Evolutionary conservation across 192 early-diverging fungal species (phyloP).

Genomic region (Mortierella hygrophila): DNA sequence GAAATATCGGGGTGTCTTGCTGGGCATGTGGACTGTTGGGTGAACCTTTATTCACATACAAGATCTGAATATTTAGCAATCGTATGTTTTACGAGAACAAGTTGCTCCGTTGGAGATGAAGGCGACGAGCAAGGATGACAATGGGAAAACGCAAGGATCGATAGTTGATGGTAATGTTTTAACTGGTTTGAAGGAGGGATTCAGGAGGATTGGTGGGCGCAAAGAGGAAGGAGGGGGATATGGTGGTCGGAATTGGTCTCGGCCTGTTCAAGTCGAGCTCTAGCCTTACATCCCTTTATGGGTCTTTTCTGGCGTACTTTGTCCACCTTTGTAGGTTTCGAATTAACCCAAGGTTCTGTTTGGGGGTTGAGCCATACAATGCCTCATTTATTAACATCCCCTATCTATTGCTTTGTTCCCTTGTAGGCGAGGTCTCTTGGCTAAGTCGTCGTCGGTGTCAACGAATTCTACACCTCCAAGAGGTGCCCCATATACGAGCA

Average conservation of each 20-base stretch:
- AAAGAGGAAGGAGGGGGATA: background rate
- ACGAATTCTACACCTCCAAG: constrained; percentile 16
- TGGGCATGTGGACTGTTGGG: too few relatives aligned
- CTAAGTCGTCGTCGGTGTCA: constrained; percentile 6
- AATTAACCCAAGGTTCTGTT: background rate
- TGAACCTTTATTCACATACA: too few relatives aligned
- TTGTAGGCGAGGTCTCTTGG: constrained; percentile 13
- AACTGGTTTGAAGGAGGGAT: too few relatives aligned
- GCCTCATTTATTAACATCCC: background rate
- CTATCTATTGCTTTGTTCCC: background rate
- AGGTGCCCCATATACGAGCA: background rate
- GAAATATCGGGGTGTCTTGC: too few relatives aligned
- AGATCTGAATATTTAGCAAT: too few relatives aligned
- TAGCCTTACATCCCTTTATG: background rate
- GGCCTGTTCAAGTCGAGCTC: background rate
- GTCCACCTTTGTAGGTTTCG: background rate
- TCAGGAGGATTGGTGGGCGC: background rate
- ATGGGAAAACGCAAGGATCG: too few relatives aligned
- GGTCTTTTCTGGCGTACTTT: background rate
- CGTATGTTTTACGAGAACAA: background rate
- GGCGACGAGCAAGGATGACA: too few relatives aligned
- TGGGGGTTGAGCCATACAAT: background rate
- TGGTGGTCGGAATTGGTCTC: background rate
- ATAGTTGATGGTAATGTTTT: too few relatives aligned
- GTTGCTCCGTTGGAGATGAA: background rate